Conservation (phyloP, 768 basidiomycete genomes). For the Lactarius tabidus region DNA sequence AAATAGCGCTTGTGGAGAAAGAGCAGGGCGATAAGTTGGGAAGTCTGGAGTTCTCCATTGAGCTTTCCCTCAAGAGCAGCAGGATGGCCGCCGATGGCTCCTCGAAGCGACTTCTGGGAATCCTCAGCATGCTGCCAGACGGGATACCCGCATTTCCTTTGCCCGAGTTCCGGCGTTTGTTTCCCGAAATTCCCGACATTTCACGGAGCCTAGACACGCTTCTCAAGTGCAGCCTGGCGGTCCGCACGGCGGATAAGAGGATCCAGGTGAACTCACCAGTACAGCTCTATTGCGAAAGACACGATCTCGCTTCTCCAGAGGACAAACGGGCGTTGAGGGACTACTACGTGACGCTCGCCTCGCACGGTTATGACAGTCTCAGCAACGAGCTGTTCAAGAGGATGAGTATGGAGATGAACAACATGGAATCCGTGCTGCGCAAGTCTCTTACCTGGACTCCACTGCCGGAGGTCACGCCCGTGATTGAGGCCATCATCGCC, state of each 20-base stretch:
- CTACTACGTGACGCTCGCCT: slow-evolving; percentile 15
- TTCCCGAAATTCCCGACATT: slow-evolving; percentile 7
- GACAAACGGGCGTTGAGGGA: slow-evolving; percentile 12
- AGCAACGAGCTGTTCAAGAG: slow-evolving; percentile 2
- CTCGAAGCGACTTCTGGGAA: slow-evolving; percentile 11
- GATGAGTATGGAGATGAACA: slow-evolving; percentile 20
- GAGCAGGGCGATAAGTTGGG: slow-evolving; percentile 13
- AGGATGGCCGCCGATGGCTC: slow-evolving; percentile 13
- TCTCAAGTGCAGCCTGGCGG: slow-evolving; percentile 14
- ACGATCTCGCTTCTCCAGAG: not conserved
- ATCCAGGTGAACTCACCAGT: slow-evolving; percentile 21
- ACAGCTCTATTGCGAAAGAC: slow-evolving; percentile 15
- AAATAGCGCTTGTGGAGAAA: slow-evolving; percentile 15
- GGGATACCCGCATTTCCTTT: slow-evolving; percentile 9
- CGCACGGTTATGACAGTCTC: slow-evolving; percentile 13
- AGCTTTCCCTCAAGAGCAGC: slow-evolving; percentile 17
- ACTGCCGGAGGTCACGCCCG: slow-evolving; percentile 2
- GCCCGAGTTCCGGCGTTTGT: slow-evolving; percentile 1
- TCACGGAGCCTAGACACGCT: slow-evolving; percentile 16
- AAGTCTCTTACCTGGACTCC: slow-evolving; percentile 14
- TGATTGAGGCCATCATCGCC: slow-evolving; percentile 16
- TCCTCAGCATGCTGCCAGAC: slow-evolving; percentile 17
- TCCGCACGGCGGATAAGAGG: slow-evolving; percentile 8
- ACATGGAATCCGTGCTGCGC: slow-evolving; percentile 14
- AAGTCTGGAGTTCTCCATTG: slow-evolving; percentile 18